A percentile compares a stretch with the other conserved stretches of the same genome.
These are phyloP conservation scores for Trichoderma polysporum DNA, from an alignment of 2,329 filamentous ascomycete genomes.

Conservation along the genomic window DNA sequence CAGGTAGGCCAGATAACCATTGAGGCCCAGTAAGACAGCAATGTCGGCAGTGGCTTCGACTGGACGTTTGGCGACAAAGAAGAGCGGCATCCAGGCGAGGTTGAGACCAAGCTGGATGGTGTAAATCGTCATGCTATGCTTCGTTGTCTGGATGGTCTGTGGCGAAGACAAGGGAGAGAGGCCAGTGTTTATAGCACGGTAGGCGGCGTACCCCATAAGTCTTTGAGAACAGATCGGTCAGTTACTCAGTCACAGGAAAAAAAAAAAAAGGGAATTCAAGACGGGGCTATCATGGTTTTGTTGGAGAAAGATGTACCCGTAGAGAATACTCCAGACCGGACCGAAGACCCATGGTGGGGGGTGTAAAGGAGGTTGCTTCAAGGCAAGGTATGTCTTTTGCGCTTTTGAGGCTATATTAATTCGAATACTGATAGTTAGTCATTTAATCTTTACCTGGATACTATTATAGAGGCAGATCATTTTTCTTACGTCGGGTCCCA, in stretches of 20 bases:
- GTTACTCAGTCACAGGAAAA: background rate
- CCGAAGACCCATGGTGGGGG: constrained; percentile 63
- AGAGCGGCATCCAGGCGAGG: constrained; percentile 87
- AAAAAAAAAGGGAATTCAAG: background rate
- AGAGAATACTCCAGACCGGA: constrained; percentile 66
- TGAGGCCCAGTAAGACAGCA: constrained; percentile 67
- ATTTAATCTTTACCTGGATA: background rate
- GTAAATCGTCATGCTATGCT: constrained; percentile 75
- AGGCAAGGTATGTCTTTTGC: constrained; percentile 59
- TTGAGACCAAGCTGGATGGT: constrained; percentile 84
- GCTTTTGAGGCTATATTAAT: constrained; percentile 50
- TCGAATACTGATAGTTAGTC: background rate
- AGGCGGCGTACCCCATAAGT: constrained; percentile 84
- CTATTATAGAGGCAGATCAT: background rate
- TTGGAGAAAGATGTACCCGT: constrained; percentile 43
- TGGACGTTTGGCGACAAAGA: constrained; percentile 76
- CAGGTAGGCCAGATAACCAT: constrained; percentile 70
- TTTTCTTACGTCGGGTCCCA: constrained; percentile 61
- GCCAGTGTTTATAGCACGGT: constrained; percentile 69
- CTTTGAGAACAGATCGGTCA: constrained; percentile 26
- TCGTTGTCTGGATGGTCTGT: constrained; percentile 57
- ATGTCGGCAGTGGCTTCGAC: constrained; percentile 75
- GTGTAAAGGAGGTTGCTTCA: constrained; percentile 66
- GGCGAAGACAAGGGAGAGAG: constrained; percentile 56
- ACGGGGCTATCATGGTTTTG: background rate